Conservation (phyloP, 805 yeast genomes). For the Suhomyces tanzawaensis region DNA sequence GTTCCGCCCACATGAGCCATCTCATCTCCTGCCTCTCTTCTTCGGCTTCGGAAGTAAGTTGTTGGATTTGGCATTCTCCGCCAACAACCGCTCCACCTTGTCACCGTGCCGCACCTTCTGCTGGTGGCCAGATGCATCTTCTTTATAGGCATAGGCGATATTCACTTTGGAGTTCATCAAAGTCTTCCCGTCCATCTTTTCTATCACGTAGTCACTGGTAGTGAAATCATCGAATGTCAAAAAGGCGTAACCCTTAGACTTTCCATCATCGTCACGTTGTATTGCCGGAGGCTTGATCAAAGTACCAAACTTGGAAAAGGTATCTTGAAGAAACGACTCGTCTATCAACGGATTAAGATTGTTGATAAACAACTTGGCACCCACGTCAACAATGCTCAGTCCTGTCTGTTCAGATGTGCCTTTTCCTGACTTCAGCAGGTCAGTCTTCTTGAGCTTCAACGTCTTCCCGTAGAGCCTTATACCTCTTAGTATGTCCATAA, state of each 20-base stretch:
- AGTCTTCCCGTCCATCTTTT: constrained; percentile 62
- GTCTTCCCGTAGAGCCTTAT: constrained; percentile 59
- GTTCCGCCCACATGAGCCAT: too few species aligned
- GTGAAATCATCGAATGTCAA: constrained; percentile 63
- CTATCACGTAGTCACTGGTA: constrained; percentile 69
- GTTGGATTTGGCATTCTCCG: constrained; percentile 56
- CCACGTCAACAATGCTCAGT: constrained; percentile 36
- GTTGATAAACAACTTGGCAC: constrained; percentile 54
- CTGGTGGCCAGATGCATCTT: constrained; percentile 38
- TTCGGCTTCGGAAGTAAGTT: constrained; percentile 14
- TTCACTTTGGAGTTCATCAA: constrained; percentile 63
- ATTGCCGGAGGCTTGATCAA: constrained; percentile 51
- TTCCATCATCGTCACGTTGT: constrained; percentile 46
- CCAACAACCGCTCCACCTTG: constrained; percentile 67
- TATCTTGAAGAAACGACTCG: constrained; percentile 49
- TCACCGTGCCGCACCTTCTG: constrained; percentile 70
- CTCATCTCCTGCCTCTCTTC: constrained; percentile 1
- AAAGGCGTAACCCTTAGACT: constrained; percentile 63
- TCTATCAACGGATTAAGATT: constrained; percentile 68
- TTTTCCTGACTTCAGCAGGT: constrained; percentile 16
- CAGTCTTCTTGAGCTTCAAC: constrained; percentile 56
- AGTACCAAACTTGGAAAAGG: constrained; percentile 70
- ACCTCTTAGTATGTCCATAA: constrained; percentile 57
- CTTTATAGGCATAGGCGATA: constrained; percentile 72
- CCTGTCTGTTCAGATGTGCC: background rate